phyloP scores from a whole-genome alignment of 2,329 filamentous ascomycete genomes.

The Phaeosphaeria sp. region DNA sequence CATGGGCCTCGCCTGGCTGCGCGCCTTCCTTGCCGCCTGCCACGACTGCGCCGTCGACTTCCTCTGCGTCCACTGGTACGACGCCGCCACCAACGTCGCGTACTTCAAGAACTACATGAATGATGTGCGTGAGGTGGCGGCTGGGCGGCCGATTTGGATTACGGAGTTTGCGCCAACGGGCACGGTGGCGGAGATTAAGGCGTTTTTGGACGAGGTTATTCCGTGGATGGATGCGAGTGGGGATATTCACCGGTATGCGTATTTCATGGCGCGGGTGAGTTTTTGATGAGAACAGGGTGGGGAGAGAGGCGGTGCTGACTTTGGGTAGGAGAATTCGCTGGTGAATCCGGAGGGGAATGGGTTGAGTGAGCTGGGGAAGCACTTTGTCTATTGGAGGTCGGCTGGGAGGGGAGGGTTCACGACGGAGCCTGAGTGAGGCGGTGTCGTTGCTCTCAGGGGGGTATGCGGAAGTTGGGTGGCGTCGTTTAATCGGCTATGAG shows the following conservation, averaged over 20 bases:
- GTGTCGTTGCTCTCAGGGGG: too few species aligned
- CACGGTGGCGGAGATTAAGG: conserved; percentile 19
- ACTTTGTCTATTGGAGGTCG: conserved; percentile 15
- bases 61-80: conserved; percentile 45
- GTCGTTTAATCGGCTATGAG: too few species aligned
- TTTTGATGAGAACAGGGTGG: neutral
- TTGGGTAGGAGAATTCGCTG: conserved; percentile 5
- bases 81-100: conserved; percentile 20
- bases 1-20: conserved; percentile 34
- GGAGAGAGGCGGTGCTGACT: neutral
- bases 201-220: conserved; percentile 35
- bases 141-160: conserved; percentile 54
- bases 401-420: neutral
- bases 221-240: conserved; percentile 39
- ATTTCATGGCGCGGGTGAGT: conserved; percentile 24
- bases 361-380: conserved; percentile 20
- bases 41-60: conserved; percentile 43
- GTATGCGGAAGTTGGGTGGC: too few species aligned
- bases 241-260: conserved; percentile 42
- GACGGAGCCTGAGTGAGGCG: neutral
- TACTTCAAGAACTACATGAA: conserved; percentile 47
- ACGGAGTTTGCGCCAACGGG: conserved; percentile 41
- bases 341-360: conserved; percentile 21
- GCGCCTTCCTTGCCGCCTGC: conserved; percentile 35
- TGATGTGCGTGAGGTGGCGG: conserved; percentile 51